Evolutionary conservation across 1,284 basidiomycete species (phyloP).

Genomic region (Trichosporon sp.): DNA sequence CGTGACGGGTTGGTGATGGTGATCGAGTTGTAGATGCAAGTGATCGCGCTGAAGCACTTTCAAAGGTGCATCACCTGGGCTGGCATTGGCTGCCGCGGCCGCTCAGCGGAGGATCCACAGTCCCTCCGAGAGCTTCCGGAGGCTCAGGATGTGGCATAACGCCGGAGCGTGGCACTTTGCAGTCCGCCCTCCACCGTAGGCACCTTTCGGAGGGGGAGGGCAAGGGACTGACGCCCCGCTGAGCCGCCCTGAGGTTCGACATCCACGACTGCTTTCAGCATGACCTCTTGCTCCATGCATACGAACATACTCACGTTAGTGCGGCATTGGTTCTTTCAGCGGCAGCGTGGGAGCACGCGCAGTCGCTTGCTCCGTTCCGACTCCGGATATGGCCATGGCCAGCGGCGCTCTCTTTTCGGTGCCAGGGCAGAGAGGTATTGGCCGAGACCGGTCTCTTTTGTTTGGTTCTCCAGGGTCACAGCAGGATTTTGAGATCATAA

Average conservation of each 20-base stretch:
- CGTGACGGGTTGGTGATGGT: background rate
- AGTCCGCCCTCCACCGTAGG: background rate
- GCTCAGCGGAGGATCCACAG: background rate
- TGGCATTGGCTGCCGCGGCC: slow-evolving; percentile 7
- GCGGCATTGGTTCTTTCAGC: too few relatives aligned
- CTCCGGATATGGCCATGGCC: too few relatives aligned
- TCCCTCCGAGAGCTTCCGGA: slow-evolving; percentile 1
- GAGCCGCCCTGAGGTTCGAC: too few relatives aligned
- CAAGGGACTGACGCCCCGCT: too few relatives aligned
- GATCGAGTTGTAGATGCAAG: slow-evolving; percentile 7
- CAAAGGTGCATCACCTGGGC: slow-evolving; percentile 2
- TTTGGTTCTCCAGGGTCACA: background rate
- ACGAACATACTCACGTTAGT: too few relatives aligned
- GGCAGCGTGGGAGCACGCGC: too few relatives aligned
- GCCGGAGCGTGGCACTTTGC: background rate
- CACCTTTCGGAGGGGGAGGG: too few relatives aligned
- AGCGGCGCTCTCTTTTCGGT: too few relatives aligned
- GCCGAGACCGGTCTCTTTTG: background rate
- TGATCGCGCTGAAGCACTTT: background rate
- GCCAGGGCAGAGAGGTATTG: too few relatives aligned
- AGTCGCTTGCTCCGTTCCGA: too few relatives aligned
- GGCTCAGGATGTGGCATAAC: background rate
- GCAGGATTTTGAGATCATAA: background rate
- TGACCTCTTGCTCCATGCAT: too few relatives aligned
- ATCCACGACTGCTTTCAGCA: too few relatives aligned